Evolutionary conservation across 208 protist genomes (phyloP).

Genomic region (Trypanosomatidae sp.): DNA sequence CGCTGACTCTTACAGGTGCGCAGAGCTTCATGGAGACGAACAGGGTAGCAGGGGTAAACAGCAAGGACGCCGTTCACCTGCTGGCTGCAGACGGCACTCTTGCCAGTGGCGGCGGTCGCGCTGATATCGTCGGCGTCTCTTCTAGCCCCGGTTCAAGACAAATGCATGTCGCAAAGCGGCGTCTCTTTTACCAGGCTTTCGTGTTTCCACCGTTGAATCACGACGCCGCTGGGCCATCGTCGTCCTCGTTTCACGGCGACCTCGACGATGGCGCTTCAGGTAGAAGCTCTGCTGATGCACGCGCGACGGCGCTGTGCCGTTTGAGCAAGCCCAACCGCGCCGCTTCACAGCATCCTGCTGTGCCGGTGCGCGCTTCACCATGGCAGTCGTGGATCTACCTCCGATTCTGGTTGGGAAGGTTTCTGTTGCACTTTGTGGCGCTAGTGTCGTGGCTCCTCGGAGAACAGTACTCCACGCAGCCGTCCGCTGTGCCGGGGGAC

Average conservation of each 20-base stretch:
- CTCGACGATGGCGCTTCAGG: conserved; percentile 1
- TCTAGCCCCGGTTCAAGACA: not conserved
- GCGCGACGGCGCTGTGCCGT: conserved; percentile 6
- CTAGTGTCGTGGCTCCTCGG: conserved; percentile 18
- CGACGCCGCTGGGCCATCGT: not conserved
- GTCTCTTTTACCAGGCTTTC: conserved; percentile 28
- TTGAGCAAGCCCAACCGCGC: conserved; percentile 6
- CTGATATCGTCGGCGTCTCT: not conserved
- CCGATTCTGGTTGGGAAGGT: conserved; percentile 34
- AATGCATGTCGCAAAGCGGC: conserved; percentile 28
- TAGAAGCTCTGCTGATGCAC: not conserved
- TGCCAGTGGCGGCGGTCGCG: not conserved
- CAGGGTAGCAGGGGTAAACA: not conserved
- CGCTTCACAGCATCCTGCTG: not conserved
- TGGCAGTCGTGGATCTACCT: conserved; percentile 39
- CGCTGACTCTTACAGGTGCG: conserved; percentile 23
- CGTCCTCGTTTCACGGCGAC: not conserved
- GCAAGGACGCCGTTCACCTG: not conserved
- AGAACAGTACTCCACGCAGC: conserved; percentile 5
- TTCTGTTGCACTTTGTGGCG: conserved; percentile 28
- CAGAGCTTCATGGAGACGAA: conserved; percentile 16
- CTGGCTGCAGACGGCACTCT: conserved; percentile 5
- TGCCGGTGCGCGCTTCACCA: conserved; percentile 16
- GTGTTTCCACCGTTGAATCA: conserved; percentile 15
- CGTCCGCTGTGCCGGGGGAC: not conserved